A percentile compares a stretch with the other conserved stretches of the same genome.
phyloP scores from a whole-genome alignment of 805 yeast genomes.

The Candida dajiaensis region DNA sequence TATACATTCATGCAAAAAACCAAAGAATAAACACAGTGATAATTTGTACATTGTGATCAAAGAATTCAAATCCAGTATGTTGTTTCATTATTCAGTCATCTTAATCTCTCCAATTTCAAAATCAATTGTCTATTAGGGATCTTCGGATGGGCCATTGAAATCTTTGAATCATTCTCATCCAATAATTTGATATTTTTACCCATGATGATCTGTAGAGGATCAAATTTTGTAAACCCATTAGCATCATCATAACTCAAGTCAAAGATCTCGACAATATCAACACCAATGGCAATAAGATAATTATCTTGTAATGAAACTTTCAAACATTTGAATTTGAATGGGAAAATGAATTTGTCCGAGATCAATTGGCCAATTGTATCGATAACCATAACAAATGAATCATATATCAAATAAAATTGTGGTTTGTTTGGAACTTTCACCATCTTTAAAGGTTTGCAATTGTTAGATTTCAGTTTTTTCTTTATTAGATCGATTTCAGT shows the following conservation, averaged over 20 bases:
- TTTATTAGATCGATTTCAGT: conserved; percentile 33
- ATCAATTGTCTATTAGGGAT: conserved; percentile 57
- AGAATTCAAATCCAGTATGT: too few relatives aligned
- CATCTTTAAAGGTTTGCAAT: conserved; percentile 52
- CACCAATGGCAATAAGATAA: conserved; percentile 48
- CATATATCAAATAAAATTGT: conserved; percentile 60
- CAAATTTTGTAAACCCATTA: conserved; percentile 27
- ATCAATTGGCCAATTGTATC: conserved; percentile 53
- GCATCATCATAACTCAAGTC: conserved; percentile 42
- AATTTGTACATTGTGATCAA: too few relatives aligned
- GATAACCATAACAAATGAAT: conserved; percentile 61
- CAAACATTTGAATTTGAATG: conserved; percentile 36
- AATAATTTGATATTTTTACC: conserved; percentile 57
- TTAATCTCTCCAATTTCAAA: conserved; percentile 27
- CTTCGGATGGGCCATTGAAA: conserved; percentile 60
- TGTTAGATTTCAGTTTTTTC: conserved; percentile 32
- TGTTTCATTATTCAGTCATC: too few relatives aligned
- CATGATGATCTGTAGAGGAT: conserved; percentile 60
- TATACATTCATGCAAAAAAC: too few relatives aligned
- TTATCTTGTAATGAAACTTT: conserved; percentile 38
- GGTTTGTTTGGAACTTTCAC: conserved; percentile 49
- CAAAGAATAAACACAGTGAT: too few relatives aligned
- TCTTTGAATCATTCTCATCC: conserved; percentile 34
- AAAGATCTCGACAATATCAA: conserved; percentile 68
- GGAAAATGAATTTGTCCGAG: conserved; percentile 31